Percentiles rank a stretch among this genome's conserved stretches.
Conservation (phyloP, 2,329 filamentous ascomycete genomes). For the Neodidymelliopsis sp. region DNA sequence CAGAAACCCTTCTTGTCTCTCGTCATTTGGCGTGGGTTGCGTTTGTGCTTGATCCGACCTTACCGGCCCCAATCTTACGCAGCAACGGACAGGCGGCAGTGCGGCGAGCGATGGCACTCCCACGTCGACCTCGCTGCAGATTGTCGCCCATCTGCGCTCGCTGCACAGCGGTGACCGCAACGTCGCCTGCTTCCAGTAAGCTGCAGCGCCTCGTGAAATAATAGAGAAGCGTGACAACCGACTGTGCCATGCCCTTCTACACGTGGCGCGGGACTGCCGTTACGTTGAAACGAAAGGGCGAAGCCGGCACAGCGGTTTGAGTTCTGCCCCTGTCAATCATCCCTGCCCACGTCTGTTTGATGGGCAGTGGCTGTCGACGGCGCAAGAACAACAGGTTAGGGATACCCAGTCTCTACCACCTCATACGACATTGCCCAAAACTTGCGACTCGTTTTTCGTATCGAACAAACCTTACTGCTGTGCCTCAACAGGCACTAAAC, state of each 20-base stretch:
- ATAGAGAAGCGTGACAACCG: slow-evolving; percentile 12
- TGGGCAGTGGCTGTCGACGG: slow-evolving; percentile 30
- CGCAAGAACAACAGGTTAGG: slow-evolving; percentile 22
- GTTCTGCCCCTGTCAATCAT: slow-evolving; percentile 30
- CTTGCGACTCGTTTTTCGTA: slow-evolving; percentile 10
- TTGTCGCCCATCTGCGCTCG: neutral
- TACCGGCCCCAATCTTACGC: slow-evolving; percentile 23
- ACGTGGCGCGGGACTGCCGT: slow-evolving; percentile 36
- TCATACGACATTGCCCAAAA: slow-evolving; percentile 15
- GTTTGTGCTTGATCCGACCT: slow-evolving; percentile 22
- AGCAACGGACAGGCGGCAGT: slow-evolving; percentile 14
- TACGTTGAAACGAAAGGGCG: slow-evolving; percentile 36
- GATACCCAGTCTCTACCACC: slow-evolving; percentile 23
- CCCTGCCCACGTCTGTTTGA: slow-evolving; percentile 18
- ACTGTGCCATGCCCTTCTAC: slow-evolving; percentile 28
- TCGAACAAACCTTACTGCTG: slow-evolving; percentile 7
- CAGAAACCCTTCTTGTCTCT: slow-evolving; percentile 19
- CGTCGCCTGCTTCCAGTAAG: slow-evolving; percentile 19
- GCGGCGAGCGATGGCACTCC: slow-evolving; percentile 4
- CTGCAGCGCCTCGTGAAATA: slow-evolving; percentile 17
- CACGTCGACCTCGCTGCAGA: slow-evolving; percentile 1
- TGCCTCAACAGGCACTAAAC: slow-evolving; percentile 14
- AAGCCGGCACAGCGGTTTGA: slow-evolving; percentile 38
- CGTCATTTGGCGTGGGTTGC: slow-evolving; percentile 22
- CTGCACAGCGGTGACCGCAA: slow-evolving; percentile 22